Conservation (phyloP, 805 yeast genomes). For the Pichia deserticola region DNA sequence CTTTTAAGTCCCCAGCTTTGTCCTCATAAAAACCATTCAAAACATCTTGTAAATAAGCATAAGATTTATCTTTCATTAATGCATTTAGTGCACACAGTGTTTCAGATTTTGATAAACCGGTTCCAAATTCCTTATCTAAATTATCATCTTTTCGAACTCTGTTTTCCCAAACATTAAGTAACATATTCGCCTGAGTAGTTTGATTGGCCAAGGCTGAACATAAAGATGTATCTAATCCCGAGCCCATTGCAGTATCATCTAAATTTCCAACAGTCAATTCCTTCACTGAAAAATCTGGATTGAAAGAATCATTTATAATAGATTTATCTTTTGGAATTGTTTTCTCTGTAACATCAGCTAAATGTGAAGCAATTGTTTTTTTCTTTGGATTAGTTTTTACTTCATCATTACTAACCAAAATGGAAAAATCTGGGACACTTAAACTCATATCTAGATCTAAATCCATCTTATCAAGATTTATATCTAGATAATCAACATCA, state of each 20-base stretch:
- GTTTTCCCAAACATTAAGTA: slow-evolving; percentile 2
- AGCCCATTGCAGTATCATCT: not conserved
- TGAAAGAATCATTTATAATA: not conserved
- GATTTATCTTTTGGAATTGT: not conserved
- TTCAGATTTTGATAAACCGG: not conserved
- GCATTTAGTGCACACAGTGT: not conserved
- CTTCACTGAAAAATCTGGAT: slow-evolving; percentile 8
- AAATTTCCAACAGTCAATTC: slow-evolving; percentile 2
- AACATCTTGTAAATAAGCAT: slow-evolving; percentile 35
- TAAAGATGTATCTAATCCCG: slow-evolving; percentile 13
- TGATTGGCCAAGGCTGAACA: slow-evolving; percentile 23
- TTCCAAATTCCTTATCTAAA: too few species aligned
- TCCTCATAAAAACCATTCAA: slow-evolving; percentile 21
- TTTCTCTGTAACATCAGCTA: too few species aligned
- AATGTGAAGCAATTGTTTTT: too few species aligned
- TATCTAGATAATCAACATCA: slow-evolving; percentile 5
- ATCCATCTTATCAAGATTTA: slow-evolving; percentile 2
- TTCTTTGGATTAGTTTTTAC: too few species aligned
- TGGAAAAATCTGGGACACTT: not conserved
- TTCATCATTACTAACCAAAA: too few species aligned
- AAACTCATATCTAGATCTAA: not conserved
- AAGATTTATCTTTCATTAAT: slow-evolving; percentile 25
- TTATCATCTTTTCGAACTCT: not conserved
- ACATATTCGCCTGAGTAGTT: slow-evolving; percentile 2
- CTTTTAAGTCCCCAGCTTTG: not conserved